Conservation (phyloP, 108 stramenopile species). For the Cyclostephanos invisitatus region DNA sequence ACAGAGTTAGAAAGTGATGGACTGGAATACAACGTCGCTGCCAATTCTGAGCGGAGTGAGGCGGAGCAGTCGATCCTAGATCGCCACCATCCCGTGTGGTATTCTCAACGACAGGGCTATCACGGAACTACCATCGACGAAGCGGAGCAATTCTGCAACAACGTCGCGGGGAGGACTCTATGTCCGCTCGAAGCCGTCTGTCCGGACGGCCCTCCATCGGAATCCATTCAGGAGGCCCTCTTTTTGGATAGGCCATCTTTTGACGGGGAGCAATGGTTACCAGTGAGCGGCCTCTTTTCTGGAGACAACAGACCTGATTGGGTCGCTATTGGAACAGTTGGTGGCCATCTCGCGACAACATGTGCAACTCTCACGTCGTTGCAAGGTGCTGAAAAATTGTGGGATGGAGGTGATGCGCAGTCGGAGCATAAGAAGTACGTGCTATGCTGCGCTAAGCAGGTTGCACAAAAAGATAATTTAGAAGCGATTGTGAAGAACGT, state of each 20-base stretch:
- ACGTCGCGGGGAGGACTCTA: conserved; percentile 18
- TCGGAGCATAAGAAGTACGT: conserved; percentile 31
- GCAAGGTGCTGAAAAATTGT: conserved; percentile 5
- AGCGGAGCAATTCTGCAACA: conserved; percentile 26
- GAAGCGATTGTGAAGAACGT: conserved; percentile 1
- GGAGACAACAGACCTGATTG: conserved; percentile 11
- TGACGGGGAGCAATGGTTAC: conserved; percentile 38
- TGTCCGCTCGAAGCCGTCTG: conserved; percentile 36
- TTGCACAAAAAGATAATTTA: neutral
- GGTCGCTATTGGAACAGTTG: conserved; percentile 20
- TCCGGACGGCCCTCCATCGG: conserved; percentile 11
- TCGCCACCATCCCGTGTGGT: conserved; percentile 32
- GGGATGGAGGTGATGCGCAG: conserved; percentile 10
- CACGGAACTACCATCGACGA: conserved; percentile 26
- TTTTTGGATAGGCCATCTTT: conserved; percentile 18
- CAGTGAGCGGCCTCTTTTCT: neutral
- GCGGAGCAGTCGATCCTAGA: conserved; percentile 17
- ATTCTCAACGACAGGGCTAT: conserved; percentile 29
- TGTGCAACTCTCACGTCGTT: conserved; percentile 9
- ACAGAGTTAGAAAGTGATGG: neutral
- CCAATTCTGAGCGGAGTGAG: conserved; percentile 1
- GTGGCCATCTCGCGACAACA: neutral
- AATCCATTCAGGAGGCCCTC: neutral
- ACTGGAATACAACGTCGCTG: neutral
- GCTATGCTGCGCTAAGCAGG: conserved; percentile 20